Evolutionary conservation across 306 rosid genomes (phyloP).

Genomic region (Acacia acuminata): DNA sequence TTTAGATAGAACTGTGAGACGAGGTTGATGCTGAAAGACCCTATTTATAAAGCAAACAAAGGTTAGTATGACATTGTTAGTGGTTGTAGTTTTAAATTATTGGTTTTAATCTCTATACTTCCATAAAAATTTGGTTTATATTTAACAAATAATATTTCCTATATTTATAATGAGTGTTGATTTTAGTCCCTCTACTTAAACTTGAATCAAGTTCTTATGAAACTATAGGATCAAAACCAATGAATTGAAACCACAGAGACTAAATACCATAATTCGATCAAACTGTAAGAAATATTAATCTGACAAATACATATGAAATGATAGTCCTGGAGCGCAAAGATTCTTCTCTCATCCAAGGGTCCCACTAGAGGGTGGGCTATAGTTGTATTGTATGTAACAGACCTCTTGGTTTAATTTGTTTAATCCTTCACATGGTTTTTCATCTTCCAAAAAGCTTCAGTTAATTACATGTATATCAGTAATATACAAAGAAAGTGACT

Average conservation of each 20-base stretch:
- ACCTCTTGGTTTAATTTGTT: background rate
- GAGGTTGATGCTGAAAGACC: constrained; percentile 14
- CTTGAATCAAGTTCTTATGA: too few species aligned
- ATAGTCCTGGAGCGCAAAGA: constrained; percentile 10
- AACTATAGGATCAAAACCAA: too few species aligned
- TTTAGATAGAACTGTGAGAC: background rate
- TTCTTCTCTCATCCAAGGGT: constrained; percentile 22
- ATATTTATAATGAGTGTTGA: too few species aligned
- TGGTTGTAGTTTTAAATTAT: too few species aligned
- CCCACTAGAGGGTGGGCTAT: constrained; percentile 25
- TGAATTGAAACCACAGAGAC: too few species aligned
- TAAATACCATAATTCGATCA: too few species aligned
- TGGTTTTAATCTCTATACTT: too few species aligned
- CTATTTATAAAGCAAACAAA: constrained; percentile 37
- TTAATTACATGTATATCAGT: background rate
- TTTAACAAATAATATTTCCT: too few species aligned
- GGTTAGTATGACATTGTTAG: too few species aligned
- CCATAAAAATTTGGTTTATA: too few species aligned
- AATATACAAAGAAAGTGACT: background rate
- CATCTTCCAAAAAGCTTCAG: background rate
- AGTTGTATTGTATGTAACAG: background rate
- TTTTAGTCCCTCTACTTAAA: too few species aligned
- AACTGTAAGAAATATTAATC: too few species aligned
- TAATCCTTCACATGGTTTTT: background rate
- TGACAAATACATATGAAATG: constrained; percentile 29